These are phyloP conservation scores for Daldinia sp. DNA, from an alignment of 2,329 filamentous ascomycete species.

Conservation along the genomic window DNA sequence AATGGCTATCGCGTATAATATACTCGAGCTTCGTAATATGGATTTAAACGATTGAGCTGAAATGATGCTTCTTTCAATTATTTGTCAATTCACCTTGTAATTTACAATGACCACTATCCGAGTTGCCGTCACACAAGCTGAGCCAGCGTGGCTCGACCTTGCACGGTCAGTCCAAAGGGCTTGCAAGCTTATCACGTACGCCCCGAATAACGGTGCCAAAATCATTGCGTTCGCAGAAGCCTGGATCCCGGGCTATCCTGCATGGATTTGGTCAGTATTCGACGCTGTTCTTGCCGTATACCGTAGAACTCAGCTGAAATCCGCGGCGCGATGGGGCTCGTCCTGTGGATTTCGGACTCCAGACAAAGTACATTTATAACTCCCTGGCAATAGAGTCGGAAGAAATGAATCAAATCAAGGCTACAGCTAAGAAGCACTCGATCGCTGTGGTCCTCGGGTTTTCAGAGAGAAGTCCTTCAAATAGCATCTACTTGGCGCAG, in stretches of 20 bases:
- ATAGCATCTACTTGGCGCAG: constrained; percentile 57
- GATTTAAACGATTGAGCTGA: no score
- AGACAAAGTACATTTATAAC: constrained; percentile 47
- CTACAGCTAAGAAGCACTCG: constrained; percentile 45
- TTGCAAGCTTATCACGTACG: constrained; percentile 57
- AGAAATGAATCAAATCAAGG: constrained; percentile 50
- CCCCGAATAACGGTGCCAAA: constrained; percentile 54
- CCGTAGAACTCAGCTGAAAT: not conserved
- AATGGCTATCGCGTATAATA: no score
- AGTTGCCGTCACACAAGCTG: constrained; percentile 60
- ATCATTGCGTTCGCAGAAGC: constrained; percentile 58
- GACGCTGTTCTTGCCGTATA: not conserved
- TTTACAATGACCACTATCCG: constrained; percentile 34
- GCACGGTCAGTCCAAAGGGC: constrained; percentile 57
- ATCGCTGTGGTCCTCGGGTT: constrained; percentile 57
- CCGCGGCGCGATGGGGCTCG: constrained; percentile 41
- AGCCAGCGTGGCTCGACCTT: constrained; percentile 63
- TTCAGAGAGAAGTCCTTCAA: constrained; percentile 48
- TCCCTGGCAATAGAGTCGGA: constrained; percentile 43
- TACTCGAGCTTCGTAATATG: no score
- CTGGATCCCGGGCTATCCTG: constrained; percentile 56
- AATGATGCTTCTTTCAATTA: no score
- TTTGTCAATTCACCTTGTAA: not conserved
- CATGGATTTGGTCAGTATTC: constrained; percentile 50
- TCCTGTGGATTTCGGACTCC: constrained; percentile 44